phyloP scores from a whole-genome alignment of 2,329 filamentous ascomycete species.

The Arthrobotrys musiformis region DNA sequence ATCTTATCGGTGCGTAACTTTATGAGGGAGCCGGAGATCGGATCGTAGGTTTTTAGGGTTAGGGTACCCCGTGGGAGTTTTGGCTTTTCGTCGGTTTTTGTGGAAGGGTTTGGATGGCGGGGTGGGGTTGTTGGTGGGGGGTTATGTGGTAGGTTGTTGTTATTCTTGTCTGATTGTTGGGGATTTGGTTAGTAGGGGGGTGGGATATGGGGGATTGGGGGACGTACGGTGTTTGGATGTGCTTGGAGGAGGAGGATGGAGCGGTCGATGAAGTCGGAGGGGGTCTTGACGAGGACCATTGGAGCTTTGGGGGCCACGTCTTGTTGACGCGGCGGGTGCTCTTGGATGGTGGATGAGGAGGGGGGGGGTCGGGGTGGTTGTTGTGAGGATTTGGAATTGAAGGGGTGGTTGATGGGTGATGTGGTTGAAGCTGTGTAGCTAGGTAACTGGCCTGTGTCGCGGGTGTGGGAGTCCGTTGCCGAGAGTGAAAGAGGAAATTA shows the following conservation, averaged over 20 bases:
- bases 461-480: background rate
- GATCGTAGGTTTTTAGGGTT: slow-evolving; percentile 89
- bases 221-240: slow-evolving; percentile 80
- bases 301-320: slow-evolving; percentile 60
- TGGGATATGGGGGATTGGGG: slow-evolving; percentile 14
- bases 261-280: slow-evolving; percentile 91
- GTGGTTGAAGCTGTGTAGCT: background rate
- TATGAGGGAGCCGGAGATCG: slow-evolving; percentile 79
- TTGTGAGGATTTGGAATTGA: background rate
- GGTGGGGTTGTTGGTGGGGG: slow-evolving; percentile 64
- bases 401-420: background rate
- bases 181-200: background rate
- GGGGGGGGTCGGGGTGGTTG: background rate
- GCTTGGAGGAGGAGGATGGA: slow-evolving; percentile 86
- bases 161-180: slow-evolving; percentile 76
- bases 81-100: slow-evolving; percentile 76
- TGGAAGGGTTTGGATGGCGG: slow-evolving; percentile 86
- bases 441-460: background rate
- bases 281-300: slow-evolving; percentile 84
- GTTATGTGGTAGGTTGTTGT: slow-evolving; percentile 88
- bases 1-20: slow-evolving; percentile 94
- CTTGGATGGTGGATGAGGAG: background rate
- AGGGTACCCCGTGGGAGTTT: slow-evolving; percentile 72
- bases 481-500: background rate
- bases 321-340: too few species aligned